Evolutionary conservation across 2,329 filamentous ascomycete species (phyloP), one percentile per base, ranked within the genome.

Genomic region (Stenocarpella maydis): DNA sequence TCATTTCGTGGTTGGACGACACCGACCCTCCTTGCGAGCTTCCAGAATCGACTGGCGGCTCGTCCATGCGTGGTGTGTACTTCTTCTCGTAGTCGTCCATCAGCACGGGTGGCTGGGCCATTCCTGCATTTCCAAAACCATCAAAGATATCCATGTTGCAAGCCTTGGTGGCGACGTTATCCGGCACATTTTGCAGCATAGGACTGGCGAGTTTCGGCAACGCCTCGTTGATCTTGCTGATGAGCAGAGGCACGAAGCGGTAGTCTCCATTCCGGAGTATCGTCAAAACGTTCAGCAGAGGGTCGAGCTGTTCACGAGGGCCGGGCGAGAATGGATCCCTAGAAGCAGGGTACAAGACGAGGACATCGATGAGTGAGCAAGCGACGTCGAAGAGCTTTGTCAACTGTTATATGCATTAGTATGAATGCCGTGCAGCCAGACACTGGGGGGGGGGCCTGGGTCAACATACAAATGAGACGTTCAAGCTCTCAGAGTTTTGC

Each of bases 351-450:
- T 90, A 88, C 63, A 90, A 84, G 10, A 90, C 86, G 67, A 97
- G 88, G 26, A 93, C 90, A 72, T 95, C 92, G 9, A 87, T 91
- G 71, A 96, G 83, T 19, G 90, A 89, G 77, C 87, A 91, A 15
- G 92, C 89, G 43, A 95, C 87, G 73, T 95, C 91, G 74, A 96
- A 88, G 15, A 97, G 81, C 77, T 95, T 95, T 76, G 95, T 92
- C 71, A 96, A 89, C 88, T 91, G 74, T 0, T 34, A 12, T 7
- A n/a, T 15, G n/a, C 0, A 10, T 71, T 65, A 71, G 67, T 55
- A 9, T n/a, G n/a, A n/a, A n/a, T 9, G 14, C 7, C 12, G 7
- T 39, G 68, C 28, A 69, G 65, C 41, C 4, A 12, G 45, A 19
- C 5, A 15, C n/a, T n/a, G n/a, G n/a, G n/a, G n/a, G 34, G 15